These are phyloP conservation scores for Penicillium sp. DNA, from an alignment of 2,329 filamentous ascomycete genomes.

Conservation along the genomic window DNA sequence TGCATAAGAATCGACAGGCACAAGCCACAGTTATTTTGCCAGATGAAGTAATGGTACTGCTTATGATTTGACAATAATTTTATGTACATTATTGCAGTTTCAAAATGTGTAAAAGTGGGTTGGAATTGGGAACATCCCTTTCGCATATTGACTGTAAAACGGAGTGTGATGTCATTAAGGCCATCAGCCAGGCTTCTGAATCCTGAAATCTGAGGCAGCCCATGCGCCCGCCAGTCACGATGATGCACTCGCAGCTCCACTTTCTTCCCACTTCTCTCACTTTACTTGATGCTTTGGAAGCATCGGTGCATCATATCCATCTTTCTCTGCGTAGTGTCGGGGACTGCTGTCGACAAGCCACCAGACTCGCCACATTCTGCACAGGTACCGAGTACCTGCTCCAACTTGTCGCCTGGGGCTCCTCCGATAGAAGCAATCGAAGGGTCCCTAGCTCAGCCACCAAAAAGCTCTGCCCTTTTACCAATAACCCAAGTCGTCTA, in stretches of 20 bases:
- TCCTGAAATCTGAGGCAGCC: constrained; percentile 1
- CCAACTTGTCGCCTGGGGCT: not conserved
- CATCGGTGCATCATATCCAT: not conserved
- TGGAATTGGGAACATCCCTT: not conserved
- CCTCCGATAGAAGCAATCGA: not conserved
- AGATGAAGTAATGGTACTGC: not conserved
- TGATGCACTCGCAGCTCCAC: not conserved
- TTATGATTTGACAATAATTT: no score
- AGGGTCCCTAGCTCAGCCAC: constrained; percentile 3
- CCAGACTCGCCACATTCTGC: not conserved
- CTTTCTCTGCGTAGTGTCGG: not conserved
- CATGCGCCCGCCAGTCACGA: not conserved
- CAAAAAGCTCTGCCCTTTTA: not conserved
- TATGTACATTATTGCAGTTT: not conserved
- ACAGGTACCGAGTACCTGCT: not conserved
- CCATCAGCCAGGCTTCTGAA: not conserved
- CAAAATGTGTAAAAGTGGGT: not conserved
- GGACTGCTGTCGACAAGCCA: not conserved
- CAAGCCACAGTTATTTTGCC: not conserved
- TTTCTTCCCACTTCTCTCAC: not conserved
- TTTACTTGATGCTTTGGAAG: not conserved
- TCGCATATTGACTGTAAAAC: not conserved
- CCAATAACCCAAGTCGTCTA: no score
- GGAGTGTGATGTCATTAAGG: not conserved
- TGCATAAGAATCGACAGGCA: not conserved